A percentile compares a stretch with the other conserved stretches of the same genome.
Evolutionary conservation across 257 asterid genomes (phyloP).

Genomic region (Knoxia roxburghii): DNA sequence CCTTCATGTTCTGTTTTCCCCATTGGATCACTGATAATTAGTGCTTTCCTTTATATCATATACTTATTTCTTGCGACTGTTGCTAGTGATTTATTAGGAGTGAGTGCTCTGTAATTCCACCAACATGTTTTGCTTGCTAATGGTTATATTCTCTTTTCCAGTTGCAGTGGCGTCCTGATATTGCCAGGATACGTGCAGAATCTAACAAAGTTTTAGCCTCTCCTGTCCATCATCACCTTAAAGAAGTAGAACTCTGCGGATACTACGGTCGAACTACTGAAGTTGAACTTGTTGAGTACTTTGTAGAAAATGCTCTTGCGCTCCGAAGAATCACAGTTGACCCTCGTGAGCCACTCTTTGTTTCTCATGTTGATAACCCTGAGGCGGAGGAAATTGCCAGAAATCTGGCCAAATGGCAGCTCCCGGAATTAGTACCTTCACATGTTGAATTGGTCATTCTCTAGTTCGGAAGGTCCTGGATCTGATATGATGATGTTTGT

Average conservation of each 20-base stretch:
- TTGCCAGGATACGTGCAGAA: background rate
- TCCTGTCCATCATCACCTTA: background rate
- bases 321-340: background rate
- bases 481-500: no score
- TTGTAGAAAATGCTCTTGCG: conserved; percentile 2
- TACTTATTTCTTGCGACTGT: no score
- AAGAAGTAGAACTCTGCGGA: background rate
- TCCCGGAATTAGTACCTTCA: background rate
- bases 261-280: conserved; percentile 7
- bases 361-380: no score
- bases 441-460: background rate
- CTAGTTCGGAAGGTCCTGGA: background rate
- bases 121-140: no score
- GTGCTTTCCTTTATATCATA: no score
- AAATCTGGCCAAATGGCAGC: background rate
- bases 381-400: background rate
- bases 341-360: background rate
- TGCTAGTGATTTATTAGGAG: no score
- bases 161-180: background rate
- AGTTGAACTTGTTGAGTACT: conserved; percentile 8
- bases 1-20: no score
- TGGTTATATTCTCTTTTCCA: no score
- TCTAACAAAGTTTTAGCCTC: background rate
- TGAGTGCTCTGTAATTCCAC: no score
- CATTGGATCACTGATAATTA: no score